Conservation (phyloP, 305 asterid species). For the Solanum hybrid region DNA sequence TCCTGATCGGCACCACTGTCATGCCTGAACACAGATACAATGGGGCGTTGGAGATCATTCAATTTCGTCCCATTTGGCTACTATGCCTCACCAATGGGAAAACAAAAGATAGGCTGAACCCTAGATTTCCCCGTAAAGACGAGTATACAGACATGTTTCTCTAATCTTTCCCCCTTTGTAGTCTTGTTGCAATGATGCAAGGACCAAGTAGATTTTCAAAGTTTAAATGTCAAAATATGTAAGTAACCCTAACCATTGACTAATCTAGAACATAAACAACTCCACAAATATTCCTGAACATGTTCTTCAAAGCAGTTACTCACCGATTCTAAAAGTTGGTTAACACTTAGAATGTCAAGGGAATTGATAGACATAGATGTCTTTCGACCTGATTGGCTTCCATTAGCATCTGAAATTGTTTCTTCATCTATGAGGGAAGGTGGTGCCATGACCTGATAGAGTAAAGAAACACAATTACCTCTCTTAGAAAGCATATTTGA, state of each 20-base stretch:
- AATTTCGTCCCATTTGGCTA: neutral
- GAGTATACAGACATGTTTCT: neutral
- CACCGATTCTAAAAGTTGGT: constrained; percentile 49
- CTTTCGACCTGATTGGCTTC: constrained; percentile 45
- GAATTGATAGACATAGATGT: constrained; percentile 35
- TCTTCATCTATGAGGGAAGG: constrained; percentile 29
- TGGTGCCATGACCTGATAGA: constrained; percentile 27
- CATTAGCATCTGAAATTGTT: constrained; percentile 27
- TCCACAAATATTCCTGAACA: neutral
- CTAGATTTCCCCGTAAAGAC: neutral
- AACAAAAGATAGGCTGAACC: neutral
- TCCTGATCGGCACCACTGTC: neutral
- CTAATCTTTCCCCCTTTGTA: neutral
- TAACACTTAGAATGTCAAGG: constrained; percentile 36
- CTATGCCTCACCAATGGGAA: neutral
- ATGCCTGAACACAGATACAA: neutral
- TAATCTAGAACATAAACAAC: neutral
- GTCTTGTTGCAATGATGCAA: neutral
- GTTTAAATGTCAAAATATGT: neutral
- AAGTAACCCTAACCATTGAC: neutral
- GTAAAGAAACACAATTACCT: neutral
- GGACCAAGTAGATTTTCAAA: neutral
- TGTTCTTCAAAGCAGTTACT: constrained; percentile 12
- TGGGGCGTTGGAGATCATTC: neutral
- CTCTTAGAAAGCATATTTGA: neutral